Percentiles rank a stretch among this genome's conserved stretches.
Evolutionary conservation across 2,329 filamentous ascomycete species (phyloP).

Genomic region (Fusarium buharicum): DNA sequence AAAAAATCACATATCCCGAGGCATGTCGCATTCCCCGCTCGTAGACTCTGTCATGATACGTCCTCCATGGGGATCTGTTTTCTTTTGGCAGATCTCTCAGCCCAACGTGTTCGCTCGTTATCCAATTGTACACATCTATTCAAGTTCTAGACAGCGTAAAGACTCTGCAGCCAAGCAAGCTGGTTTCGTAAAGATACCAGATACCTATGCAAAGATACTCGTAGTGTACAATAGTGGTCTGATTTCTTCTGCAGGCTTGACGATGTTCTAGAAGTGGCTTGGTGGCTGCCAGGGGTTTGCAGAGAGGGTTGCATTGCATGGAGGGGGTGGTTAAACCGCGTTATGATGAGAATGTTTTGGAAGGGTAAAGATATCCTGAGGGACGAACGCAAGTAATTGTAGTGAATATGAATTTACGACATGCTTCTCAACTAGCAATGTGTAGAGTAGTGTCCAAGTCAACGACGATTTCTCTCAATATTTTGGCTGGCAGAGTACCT

Average conservation of each 20-base stretch:
- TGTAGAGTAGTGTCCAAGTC: too few relatives aligned
- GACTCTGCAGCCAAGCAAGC: slow-evolving; percentile 4
- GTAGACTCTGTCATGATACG: slow-evolving; percentile 14
- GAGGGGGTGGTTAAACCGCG: slow-evolving; percentile 7
- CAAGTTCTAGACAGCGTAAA: background rate
- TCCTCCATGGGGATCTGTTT: background rate
- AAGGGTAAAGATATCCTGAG: too few relatives aligned
- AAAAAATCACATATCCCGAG: slow-evolving; percentile 25
- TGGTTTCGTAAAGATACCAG: background rate
- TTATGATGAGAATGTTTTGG: background rate
- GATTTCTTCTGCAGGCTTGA: slow-evolving; percentile 15
- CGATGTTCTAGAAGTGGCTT: slow-evolving; percentile 33
- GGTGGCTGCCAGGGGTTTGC: slow-evolving; percentile 23
- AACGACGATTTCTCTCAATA: too few relatives aligned
- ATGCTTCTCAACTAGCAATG: too few relatives aligned
- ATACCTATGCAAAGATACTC: background rate
- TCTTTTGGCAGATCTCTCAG: background rate
- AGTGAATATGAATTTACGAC: too few relatives aligned
- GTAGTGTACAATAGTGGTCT: slow-evolving; percentile 10
- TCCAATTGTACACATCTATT: background rate
- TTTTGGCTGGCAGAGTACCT: too few relatives aligned
- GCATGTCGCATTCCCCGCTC: slow-evolving; percentile 14
- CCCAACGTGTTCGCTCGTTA: background rate
- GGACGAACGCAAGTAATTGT: too few relatives aligned
- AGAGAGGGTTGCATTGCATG: slow-evolving; percentile 22